Evolutionary conservation across 139 green algal species (phyloP), one percentile per base, ranked within the genome.

Genomic region (Prasinococcaceae sp.): DNA sequence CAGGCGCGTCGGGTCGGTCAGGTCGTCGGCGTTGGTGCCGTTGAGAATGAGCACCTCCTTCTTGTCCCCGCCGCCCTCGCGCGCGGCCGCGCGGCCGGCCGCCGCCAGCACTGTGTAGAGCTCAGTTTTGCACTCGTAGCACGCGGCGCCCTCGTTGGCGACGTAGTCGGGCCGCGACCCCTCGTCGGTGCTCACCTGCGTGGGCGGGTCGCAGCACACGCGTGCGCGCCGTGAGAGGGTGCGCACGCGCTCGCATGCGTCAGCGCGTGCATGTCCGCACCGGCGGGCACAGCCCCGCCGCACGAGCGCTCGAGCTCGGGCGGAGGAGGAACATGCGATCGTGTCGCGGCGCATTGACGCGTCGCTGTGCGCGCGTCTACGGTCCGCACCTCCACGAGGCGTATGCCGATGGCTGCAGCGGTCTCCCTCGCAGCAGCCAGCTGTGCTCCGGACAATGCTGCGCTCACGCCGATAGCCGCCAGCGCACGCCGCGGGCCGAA

Each of bases 11-110:
- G 46, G 57, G 50, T 65, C 57, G 20, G 22, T 43, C 12, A 65
- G 43, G 42, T 65, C 57, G 35, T 65, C 57, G 8, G 57, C 57
- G 57, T 65, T 59, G 23, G 58, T 66, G 20, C 58, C 58, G 47
- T 66, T 53, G 50, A 59, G 60, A 1, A 65, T 35, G 16, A 39
- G 17, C n/a, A 57, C 5, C 23, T 40, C 12, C 35, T 41, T 41
- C 12, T 41, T 41, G 25, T 3, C 27, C 40, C 9, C n/a, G 9
- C 40, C 20, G 40, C 40, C n/a, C 40, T 12, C n/a, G n/a, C 40
- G 40, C n/a, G 40, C n/a, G 10, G 49, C 29, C 17, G 27, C 29
- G 20, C 29, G 28, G 6, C n/a, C 54, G 16, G 60, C 27, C 23
- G 40, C 28, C 9, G 23, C 20, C 9, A 66, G 49, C 14, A 50